Evolutionary conservation across 108 stramenopile genomes (phyloP).

Genomic region (Nitzschia sp.): DNA sequence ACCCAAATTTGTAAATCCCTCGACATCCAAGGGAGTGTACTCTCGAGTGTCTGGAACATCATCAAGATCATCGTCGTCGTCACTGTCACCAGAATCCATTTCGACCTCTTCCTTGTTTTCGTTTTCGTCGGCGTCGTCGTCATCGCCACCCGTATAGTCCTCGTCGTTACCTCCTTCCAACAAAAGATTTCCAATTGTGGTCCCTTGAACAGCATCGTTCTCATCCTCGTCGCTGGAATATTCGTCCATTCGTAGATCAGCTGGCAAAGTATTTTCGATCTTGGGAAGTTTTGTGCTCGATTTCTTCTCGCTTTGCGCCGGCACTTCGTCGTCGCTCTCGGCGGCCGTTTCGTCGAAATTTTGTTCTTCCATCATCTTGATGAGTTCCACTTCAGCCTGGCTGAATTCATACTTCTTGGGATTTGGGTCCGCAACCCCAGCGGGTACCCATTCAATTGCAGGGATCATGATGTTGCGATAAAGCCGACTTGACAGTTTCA

Average conservation of each 20-base stretch:
- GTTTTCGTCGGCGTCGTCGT: conserved; percentile 29
- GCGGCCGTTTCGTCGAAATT: conserved; percentile 3
- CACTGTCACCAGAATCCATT: conserved; percentile 46
- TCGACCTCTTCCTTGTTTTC: not conserved
- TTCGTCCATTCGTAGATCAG: conserved; percentile 91
- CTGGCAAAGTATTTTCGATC: conserved; percentile 64
- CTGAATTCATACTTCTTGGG: conserved; percentile 86
- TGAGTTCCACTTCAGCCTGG: conserved; percentile 68
- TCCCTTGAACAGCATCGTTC: conserved; percentile 47
- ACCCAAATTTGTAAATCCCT: conserved; percentile 79
- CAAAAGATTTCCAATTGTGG: conserved; percentile 70
- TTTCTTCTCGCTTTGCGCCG: conserved; percentile 10
- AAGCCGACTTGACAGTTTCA: not conserved
- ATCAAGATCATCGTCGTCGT: conserved; percentile 74
- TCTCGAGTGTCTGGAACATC: conserved; percentile 88
- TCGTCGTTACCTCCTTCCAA: conserved; percentile 47
- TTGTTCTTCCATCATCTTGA: conserved; percentile 52
- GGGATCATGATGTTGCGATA: conserved; percentile 65
- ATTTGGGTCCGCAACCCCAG: conserved; percentile 77
- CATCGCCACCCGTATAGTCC: conserved; percentile 27
- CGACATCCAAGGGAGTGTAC: conserved; percentile 79
- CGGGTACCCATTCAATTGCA: conserved; percentile 75
- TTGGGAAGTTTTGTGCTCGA: conserved; percentile 33
- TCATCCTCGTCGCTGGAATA: conserved; percentile 90
- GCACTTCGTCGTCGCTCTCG: not conserved